phyloP scores from a whole-genome alignment of 257 asterid genomes.

The Solanum sejunctum region DNA sequence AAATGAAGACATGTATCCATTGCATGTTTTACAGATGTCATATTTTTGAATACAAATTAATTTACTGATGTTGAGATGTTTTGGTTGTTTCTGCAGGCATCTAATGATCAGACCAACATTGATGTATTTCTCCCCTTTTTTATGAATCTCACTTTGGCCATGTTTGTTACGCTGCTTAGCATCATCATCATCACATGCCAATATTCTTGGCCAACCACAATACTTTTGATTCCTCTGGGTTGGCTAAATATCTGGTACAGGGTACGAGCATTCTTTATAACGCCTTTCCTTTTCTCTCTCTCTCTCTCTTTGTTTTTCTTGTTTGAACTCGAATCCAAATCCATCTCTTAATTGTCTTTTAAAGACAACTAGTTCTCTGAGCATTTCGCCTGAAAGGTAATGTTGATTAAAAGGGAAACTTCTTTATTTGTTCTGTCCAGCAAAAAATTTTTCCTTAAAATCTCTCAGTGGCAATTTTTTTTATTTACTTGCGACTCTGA shows the following conservation, averaged over 20 bases:
- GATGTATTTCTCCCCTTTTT: constrained; percentile 73
- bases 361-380: not conserved
- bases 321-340: not conserved
- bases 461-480: not conserved
- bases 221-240: constrained; percentile 73
- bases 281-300: not conserved
- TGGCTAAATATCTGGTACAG: constrained; percentile 90
- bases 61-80: not conserved
- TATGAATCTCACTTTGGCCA: constrained; percentile 35
- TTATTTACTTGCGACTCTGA: not conserved
- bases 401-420: not conserved
- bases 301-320: not conserved
- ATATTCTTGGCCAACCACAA: constrained; percentile 81
- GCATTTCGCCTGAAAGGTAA: not conserved
- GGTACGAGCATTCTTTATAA: constrained; percentile 28
- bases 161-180: constrained; percentile 46
- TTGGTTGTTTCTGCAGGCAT: constrained; percentile 45
- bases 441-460: not conserved
- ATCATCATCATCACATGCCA: constrained; percentile 82
- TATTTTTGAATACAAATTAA: not conserved
- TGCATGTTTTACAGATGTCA: not conserved
- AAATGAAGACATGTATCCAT: not conserved
- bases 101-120: constrained; percentile 80
- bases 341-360: not conserved
- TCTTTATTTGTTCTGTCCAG: not conserved